Conservation (phyloP, 2,329 filamentous ascomycete species). For the Spiromastix sp. region DNA sequence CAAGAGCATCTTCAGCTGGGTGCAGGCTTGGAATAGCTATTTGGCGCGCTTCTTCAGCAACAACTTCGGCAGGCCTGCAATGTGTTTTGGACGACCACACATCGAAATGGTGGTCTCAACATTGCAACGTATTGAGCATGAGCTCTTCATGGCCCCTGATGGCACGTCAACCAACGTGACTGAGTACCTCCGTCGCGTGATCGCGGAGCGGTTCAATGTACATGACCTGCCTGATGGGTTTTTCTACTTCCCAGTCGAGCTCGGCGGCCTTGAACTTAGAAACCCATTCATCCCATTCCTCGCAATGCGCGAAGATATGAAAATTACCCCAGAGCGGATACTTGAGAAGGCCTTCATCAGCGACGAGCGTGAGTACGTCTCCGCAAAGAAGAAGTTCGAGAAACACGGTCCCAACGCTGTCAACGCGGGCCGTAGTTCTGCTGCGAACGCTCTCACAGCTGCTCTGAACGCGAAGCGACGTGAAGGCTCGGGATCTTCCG, state of each 20-base stretch:
- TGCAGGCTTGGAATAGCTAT: constrained; percentile 52
- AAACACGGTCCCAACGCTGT: constrained; percentile 14
- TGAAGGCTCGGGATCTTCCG: neutral
- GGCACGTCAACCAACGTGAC: constrained; percentile 36
- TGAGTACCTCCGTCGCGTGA: constrained; percentile 44
- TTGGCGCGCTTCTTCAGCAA: constrained; percentile 46
- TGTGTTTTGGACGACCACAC: constrained; percentile 45
- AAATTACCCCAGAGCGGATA: constrained; percentile 22
- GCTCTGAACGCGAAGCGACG: constrained; percentile 1
- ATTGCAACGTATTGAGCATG: constrained; percentile 41
- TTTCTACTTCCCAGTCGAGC: constrained; percentile 42
- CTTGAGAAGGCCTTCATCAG: constrained; percentile 25
- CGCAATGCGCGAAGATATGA: constrained; percentile 35
- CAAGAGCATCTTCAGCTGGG: constrained; percentile 47
- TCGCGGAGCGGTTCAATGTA: constrained; percentile 43
- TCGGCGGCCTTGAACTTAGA: constrained; percentile 41
- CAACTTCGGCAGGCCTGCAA: constrained; percentile 47
- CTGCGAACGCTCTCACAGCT: constrained; percentile 1
- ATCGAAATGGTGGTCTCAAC: constrained; percentile 46
- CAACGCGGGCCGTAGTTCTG: constrained; percentile 1
- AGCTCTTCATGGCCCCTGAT: constrained; percentile 32
- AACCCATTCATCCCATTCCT: constrained; percentile 42
- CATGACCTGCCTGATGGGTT: constrained; percentile 40
- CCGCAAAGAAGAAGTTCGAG: constrained; percentile 23
- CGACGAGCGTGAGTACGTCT: constrained; percentile 47